Conservation (phyloP, 257 asterid species). For the Vinca minor region DNA sequence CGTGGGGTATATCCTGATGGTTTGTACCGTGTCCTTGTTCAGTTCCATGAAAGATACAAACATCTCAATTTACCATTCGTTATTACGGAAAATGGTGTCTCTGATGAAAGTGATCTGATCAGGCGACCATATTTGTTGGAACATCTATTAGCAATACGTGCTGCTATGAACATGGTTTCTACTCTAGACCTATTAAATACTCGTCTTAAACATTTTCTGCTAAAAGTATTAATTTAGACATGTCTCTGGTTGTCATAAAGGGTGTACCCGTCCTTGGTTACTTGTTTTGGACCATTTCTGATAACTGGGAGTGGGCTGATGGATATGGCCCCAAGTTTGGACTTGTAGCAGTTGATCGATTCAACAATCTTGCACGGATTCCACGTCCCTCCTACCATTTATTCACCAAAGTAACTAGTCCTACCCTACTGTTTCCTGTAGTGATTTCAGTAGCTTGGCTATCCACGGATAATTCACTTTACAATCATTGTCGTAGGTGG, state of each 20-base stretch:
- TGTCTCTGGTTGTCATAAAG: conserved; percentile 27
- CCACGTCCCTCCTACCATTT: conserved; percentile 79
- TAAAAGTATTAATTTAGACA: conserved; percentile 8
- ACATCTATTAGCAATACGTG: conserved; percentile 73
- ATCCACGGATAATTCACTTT: conserved; percentile 7
- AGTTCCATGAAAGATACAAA: conserved; percentile 81
- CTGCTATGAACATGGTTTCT: conserved; percentile 69
- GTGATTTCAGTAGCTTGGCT: background rate
- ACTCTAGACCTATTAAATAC: conserved; percentile 14
- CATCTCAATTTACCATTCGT: conserved; percentile 62
- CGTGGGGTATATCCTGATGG: conserved; percentile 99
- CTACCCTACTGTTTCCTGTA: background rate
- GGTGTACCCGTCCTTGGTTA: conserved; percentile 85
- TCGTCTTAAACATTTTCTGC: background rate
- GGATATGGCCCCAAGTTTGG: conserved; percentile 99
- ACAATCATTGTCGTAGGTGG: conserved; percentile 46
- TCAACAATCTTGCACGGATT: conserved; percentile 60
- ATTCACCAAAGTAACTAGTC: conserved; percentile 50
- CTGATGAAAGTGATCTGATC: conserved; percentile 82
- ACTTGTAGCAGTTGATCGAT: conserved; percentile 80
- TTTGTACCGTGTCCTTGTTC: conserved; percentile 61
- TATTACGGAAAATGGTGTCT: conserved; percentile 77
- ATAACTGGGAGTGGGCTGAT: conserved; percentile 99
- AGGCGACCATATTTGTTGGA: conserved; percentile 83
- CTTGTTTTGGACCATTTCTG: conserved; percentile 96